A percentile compares a stretch with the other conserved stretches of the same genome.
phyloP scores from a whole-genome alignment of 1,139 yeast species.

The Magnusiomyces paraingens region DNA sequence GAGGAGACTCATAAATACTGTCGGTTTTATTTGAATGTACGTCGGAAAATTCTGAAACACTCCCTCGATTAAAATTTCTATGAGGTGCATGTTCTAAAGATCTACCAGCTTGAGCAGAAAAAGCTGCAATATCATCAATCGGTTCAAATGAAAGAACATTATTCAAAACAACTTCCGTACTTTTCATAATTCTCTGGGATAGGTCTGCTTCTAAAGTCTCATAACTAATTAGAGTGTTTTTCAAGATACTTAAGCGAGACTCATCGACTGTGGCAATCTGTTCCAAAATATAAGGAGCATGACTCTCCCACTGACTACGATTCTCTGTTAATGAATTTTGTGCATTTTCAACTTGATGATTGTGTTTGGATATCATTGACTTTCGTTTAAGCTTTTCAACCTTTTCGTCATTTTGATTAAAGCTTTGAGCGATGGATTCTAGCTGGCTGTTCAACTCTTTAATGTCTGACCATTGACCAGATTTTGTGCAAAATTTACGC shows the following conservation, averaged over 20 bases:
- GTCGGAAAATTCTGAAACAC: neutral
- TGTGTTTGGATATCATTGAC: slow-evolving; percentile 16
- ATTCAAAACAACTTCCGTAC: slow-evolving; percentile 61
- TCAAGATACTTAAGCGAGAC: slow-evolving; percentile 56
- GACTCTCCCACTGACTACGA: slow-evolving; percentile 53
- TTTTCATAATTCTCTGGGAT: slow-evolving; percentile 28
- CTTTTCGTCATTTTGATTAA: slow-evolving; percentile 21
- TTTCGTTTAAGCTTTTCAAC: slow-evolving; percentile 20
- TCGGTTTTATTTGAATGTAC: slow-evolving; percentile 15
- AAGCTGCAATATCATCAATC: slow-evolving; percentile 49
- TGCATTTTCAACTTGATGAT: slow-evolving; percentile 19
- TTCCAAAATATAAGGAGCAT: slow-evolving; percentile 73
- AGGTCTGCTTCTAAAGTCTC: slow-evolving; percentile 48
- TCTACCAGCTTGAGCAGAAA: slow-evolving; percentile 39
- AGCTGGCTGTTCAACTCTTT: slow-evolving; percentile 28
- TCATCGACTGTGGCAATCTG: slow-evolving; percentile 71
- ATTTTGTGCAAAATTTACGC: slow-evolving; percentile 21
- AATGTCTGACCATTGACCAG: slow-evolving; percentile 29
- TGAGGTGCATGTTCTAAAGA: neutral
- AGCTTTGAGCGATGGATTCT: slow-evolving; percentile 23
- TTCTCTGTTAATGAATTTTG: slow-evolving; percentile 23
- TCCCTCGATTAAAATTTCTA: neutral
- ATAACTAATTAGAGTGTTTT: slow-evolving; percentile 61
- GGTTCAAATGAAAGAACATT: slow-evolving; percentile 58
- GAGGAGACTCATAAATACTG: slow-evolving; percentile 18